Conservation (phyloP, 2,329 filamentous ascomycete species). For the Verticillium longisporum region DNA sequence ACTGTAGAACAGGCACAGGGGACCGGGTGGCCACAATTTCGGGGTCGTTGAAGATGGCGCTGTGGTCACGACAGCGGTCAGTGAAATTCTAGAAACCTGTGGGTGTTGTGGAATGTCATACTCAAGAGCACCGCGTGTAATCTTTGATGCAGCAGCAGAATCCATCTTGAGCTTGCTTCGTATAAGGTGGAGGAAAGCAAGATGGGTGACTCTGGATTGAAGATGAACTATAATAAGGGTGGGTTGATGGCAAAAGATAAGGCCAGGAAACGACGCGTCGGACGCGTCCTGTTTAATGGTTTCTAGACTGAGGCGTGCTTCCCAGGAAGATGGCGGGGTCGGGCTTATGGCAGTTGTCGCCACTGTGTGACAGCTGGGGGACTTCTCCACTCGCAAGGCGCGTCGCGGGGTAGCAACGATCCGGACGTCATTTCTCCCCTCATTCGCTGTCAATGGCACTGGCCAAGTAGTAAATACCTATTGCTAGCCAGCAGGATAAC, state of each 20-base stretch:
- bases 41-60: constrained; percentile 70
- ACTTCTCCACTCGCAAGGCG: not conserved
- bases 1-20: constrained; percentile 78
- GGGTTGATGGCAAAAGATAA: constrained; percentile 3
- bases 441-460: not conserved
- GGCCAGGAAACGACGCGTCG: constrained; percentile 9
- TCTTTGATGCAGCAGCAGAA: constrained; percentile 24
- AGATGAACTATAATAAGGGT: not conserved
- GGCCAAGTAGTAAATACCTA: not conserved
- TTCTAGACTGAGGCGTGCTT: not conserved
- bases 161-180: constrained; percentile 21
- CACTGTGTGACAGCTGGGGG: not conserved
- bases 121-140: constrained; percentile 43
- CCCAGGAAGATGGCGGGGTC: not conserved
- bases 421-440: not conserved
- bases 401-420: not conserved
- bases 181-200: not conserved
- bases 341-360: not conserved
- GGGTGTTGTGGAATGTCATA: constrained; percentile 20
- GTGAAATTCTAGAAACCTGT: constrained; percentile 5
- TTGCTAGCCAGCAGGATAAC: too few species aligned
- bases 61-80: constrained; percentile 23
- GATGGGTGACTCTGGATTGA: not conserved
- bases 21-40: constrained; percentile 48
- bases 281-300: constrained; percentile 5